Evolutionary conservation across 169 alveolate species (phyloP), one percentile per base, ranked within the genome.

Genomic region (Plasmodium yoelii): DNA sequence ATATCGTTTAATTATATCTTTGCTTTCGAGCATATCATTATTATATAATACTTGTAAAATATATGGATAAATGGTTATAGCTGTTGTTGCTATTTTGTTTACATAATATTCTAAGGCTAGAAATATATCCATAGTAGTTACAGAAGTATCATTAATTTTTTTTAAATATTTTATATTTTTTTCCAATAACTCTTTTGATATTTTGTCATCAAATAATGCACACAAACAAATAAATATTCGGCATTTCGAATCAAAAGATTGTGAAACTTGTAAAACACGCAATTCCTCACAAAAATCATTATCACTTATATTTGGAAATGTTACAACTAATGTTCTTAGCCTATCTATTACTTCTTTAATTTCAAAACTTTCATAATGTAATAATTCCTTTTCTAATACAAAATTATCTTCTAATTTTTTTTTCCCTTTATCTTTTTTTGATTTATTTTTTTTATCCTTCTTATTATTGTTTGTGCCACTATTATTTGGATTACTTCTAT

Each of bases 211-310:
- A 91, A 94, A 92, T 39, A 95, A 69, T 9, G 95, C 96, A 46
- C 93, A 74, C 15, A 94, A 87, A 1, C 96, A 95, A 53, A 94
- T 92, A 82, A 91, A 95, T 49, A 95, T 61, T 86, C 96, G 51
- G 59, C 94, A 87, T 34, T 90, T 95, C 89, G 93, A 92, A 73
- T 95, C 97, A 87, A 97, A 97, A 64, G 94, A 96, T 74, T 96
- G 98, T 12, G 98, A 95, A 24, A 97, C 96, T 92, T 97, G 98
- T 55, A 97, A 88, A 77, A 97, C 95, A 15, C 98, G 96, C 13
- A 97, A 90, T 89, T 97, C 98, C 55, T 95, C 95, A 49, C 94
- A 93, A 84, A 96, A 96, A 10, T 91, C 96, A 15, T 92, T 93
- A 56, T 93, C 88, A 71, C 91, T 73, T 18, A 80, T 64, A 72